Percentiles rank a stretch among this genome's conserved stretches.
Conservation (phyloP, 129 eudicot species). For the Chrysanthemum makinoi region DNA sequence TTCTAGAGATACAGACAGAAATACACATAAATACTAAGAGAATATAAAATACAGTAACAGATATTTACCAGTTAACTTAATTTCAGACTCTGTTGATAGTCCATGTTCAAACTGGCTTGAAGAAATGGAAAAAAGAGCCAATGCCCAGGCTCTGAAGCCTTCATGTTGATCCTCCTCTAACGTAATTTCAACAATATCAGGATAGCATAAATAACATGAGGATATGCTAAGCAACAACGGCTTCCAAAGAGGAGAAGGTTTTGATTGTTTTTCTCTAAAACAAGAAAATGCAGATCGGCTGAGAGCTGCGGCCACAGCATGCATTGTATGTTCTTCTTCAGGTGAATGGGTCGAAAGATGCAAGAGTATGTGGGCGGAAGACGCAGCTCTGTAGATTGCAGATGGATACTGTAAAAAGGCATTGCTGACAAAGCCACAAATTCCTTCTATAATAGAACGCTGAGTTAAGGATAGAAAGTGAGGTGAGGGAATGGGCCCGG, state of each 20-base stretch:
- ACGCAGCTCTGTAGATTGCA: slow-evolving; percentile 55
- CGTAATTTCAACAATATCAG: slow-evolving; percentile 49
- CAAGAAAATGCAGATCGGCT: slow-evolving; percentile 54
- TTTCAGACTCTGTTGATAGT: slow-evolving; percentile 53
- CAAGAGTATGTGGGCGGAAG: slow-evolving; percentile 54
- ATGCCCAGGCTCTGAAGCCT: slow-evolving; percentile 55
- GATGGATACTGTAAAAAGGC: slow-evolving; percentile 69
- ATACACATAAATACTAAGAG: neutral
- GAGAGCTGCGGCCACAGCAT: slow-evolving; percentile 40
- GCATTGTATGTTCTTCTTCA: slow-evolving; percentile 49
- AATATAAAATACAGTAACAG: neutral
- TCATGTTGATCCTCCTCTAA: slow-evolving; percentile 49
- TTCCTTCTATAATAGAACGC: slow-evolving; percentile 52
- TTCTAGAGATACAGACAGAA: slow-evolving; percentile 1
- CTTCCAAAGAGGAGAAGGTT: slow-evolving; percentile 64
- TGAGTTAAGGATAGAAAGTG: slow-evolving; percentile 11
- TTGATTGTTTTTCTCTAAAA: slow-evolving; percentile 45
- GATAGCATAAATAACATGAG: slow-evolving; percentile 61
- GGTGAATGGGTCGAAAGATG: slow-evolving; percentile 39
- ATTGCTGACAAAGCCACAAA: slow-evolving; percentile 46
- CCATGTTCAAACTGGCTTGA: slow-evolving; percentile 53
- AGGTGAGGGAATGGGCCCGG: slow-evolving; percentile 13
- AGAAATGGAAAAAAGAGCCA: slow-evolving; percentile 45
- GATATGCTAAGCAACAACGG: slow-evolving; percentile 66
- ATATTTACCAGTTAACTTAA: slow-evolving; percentile 58